Base-by-base conservation (phyloP, 2,329 filamentous ascomycete species). In the Tolypocladium pustulatum region DNA sequence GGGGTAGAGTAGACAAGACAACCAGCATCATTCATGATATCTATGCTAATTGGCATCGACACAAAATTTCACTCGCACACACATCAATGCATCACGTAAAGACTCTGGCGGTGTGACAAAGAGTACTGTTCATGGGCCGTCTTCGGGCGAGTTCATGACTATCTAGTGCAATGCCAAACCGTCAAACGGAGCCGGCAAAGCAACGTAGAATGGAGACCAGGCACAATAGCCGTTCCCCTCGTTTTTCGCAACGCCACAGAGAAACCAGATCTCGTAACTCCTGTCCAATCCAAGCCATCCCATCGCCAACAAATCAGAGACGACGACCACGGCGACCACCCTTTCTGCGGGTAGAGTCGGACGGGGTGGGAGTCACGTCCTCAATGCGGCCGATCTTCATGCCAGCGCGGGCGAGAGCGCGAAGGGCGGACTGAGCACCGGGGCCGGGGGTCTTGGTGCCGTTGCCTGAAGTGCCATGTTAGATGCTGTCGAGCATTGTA, bases 291-390 rank as follows among this genome's bases (percentile, higher is more conserved):
- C 65, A 69, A 67, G 64, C 64, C 61, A 65, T 38, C 41, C 56
- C 55, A 59, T 56, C 57, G 60, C 57, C 61, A 64, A 60, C 43
- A 62, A 64, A 80, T 90, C 84, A 99, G 81, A 99, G 90, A 96
- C 94, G 93, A 83, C 94, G 94, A 97, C 94, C 94, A 90, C 94
- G 93, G 82, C 94, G 92, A 97, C 94, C 94, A 84, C 94, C 94
- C 91, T 99, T 99, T 84, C 93, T 92, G 82, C 94, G 90, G 75
- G 94, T 99, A 78, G 91, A 96, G 82, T 99, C 94, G 79, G 94
- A 99, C 72, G 95, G 94, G 63, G 94, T 99, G 72, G 94, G 94
- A 72, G 95, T 99, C 67, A 99, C 94, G 78, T 99, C 94, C 89
- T 99, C 94, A 74, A 99, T 99, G 76, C 94, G 90, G 77, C 94